Percentiles rank a stretch among this genome's conserved stretches.
phyloP scores from a whole-genome alignment of 495 filamentous ascomycete genomes.

The Penicillium samsonianum region DNA sequence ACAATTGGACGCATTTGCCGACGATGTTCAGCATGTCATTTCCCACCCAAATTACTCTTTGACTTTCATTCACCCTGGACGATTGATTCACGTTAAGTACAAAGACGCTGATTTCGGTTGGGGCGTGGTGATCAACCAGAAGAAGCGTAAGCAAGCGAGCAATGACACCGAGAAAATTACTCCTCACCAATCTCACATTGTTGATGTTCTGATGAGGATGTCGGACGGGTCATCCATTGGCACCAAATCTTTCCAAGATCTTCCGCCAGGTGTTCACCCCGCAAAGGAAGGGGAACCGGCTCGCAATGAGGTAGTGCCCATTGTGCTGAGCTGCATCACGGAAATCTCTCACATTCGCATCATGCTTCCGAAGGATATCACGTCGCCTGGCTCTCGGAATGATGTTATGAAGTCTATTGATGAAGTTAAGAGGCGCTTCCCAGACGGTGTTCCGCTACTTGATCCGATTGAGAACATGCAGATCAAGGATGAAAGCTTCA shows the following conservation, averaged over 20 bases:
- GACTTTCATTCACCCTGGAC: slow-evolving; percentile 76
- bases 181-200: slow-evolving; percentile 71
- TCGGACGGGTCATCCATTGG: slow-evolving; percentile 58
- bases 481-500: slow-evolving; percentile 89
- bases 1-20: slow-evolving; percentile 75
- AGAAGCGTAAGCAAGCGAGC: slow-evolving; percentile 59
- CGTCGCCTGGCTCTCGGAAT: slow-evolving; percentile 60
- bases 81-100: slow-evolving; percentile 79
- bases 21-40: slow-evolving; percentile 84
- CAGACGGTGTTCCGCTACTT: slow-evolving; percentile 84
- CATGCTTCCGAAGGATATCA: slow-evolving; percentile 74
- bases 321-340: slow-evolving; percentile 80
- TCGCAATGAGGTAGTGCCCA: slow-evolving; percentile 82
- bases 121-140: slow-evolving; percentile 79
- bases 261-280: slow-evolving; percentile 65
- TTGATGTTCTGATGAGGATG: slow-evolving; percentile 80
- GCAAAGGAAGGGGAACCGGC: slow-evolving; percentile 63
- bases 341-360: slow-evolving; percentile 75
- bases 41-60: slow-evolving; percentile 84
- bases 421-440: slow-evolving; percentile 81
- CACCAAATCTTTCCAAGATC: slow-evolving; percentile 58
- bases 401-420: slow-evolving; percentile 65
- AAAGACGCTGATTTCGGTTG: slow-evolving; percentile 85
- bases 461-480: slow-evolving; percentile 95
- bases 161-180: slow-evolving; percentile 62